These are phyloP conservation scores for Chamaenerion angustifolium DNA, from an alignment of 345 rosid genomes.

Conservation along the genomic window DNA sequence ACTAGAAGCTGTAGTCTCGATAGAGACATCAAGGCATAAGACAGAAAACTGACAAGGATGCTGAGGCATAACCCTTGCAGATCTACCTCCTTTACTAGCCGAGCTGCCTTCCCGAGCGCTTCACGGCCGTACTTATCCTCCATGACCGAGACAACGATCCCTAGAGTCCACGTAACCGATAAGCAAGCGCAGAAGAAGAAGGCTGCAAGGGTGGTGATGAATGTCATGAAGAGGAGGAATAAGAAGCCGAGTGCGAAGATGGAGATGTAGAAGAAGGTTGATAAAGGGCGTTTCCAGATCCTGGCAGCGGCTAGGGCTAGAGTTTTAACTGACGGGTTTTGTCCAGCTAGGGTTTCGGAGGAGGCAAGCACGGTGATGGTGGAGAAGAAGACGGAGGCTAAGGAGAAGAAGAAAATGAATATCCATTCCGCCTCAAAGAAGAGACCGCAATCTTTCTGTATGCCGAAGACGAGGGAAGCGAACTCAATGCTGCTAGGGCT, in stretches of 20 bases:
- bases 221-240: slow-evolving; percentile 8
- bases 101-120: slow-evolving; percentile 47
- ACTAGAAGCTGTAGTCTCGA: background rate
- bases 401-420: slow-evolving; percentile 1
- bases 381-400: slow-evolving; percentile 15
- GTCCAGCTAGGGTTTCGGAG: slow-evolving; percentile 16
- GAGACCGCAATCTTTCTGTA: slow-evolving; percentile 12
- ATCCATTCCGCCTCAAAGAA: slow-evolving; percentile 15
- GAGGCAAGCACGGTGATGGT: slow-evolving; percentile 23
- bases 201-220: background rate
- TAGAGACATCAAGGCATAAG: slow-evolving; percentile 4
- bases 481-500: slow-evolving; percentile 18
- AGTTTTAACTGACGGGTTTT: slow-evolving; percentile 8
- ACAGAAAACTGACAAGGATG: slow-evolving; percentile 13
- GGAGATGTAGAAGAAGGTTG: slow-evolving; percentile 23
- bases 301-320: slow-evolving; percentile 14
- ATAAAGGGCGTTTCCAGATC: slow-evolving; percentile 27
- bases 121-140: slow-evolving; percentile 37
- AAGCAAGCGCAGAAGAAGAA: slow-evolving; percentile 19
- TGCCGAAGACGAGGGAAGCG: slow-evolving; percentile 10
- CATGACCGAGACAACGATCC: slow-evolving; percentile 38
- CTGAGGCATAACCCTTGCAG: slow-evolving; percentile 35
- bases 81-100: slow-evolving; percentile 27
- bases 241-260: slow-evolving; percentile 20
- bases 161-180: slow-evolving; percentile 33